Evolutionary conservation across 2,329 filamentous ascomycete species (phyloP).

Genomic region (Coniella lustricola): DNA sequence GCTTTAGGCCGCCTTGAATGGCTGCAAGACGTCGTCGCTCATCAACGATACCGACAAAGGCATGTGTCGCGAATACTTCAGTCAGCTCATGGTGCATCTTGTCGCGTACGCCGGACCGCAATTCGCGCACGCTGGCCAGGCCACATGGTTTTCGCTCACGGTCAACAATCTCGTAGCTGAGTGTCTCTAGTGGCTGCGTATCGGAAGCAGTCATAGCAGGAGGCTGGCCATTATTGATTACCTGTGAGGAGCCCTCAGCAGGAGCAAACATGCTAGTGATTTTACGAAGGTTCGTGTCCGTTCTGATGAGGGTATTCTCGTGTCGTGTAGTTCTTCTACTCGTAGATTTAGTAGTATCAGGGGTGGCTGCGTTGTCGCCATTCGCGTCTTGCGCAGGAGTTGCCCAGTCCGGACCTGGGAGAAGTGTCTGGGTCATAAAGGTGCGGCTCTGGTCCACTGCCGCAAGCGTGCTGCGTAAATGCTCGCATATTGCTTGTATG

Average conservation of each 20-base stretch:
- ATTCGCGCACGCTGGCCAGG: slow-evolving; percentile 76
- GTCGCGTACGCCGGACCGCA: slow-evolving; percentile 74
- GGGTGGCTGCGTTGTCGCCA: slow-evolving; percentile 21
- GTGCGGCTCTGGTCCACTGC: slow-evolving; percentile 89
- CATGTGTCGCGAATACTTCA: slow-evolving; percentile 79
- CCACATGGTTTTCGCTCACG: slow-evolving; percentile 64
- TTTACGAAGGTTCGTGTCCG: slow-evolving; percentile 81
- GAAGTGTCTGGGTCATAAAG: slow-evolving; percentile 86
- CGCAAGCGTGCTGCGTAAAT: slow-evolving; percentile 70
- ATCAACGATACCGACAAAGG: slow-evolving; percentile 90
- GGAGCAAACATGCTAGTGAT: slow-evolving; percentile 93
- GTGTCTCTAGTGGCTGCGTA: slow-evolving; percentile 35
- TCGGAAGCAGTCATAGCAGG: slow-evolving; percentile 17
- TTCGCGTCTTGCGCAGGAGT: slow-evolving; percentile 21
- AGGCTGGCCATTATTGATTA: slow-evolving; percentile 23
- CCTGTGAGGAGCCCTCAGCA: slow-evolving; percentile 27
- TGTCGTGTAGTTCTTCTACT: slow-evolving; percentile 45
- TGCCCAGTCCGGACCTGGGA: slow-evolving; percentile 54
- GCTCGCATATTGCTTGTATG: slow-evolving; percentile 73
- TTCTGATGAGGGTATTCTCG: slow-evolving; percentile 85
- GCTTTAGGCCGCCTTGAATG: slow-evolving; percentile 84
- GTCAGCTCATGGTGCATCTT: slow-evolving; percentile 79
- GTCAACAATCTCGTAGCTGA: slow-evolving; percentile 62
- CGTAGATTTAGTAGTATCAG: slow-evolving; percentile 9
- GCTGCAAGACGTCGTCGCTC: slow-evolving; percentile 80